These are phyloP conservation scores for Spirogloea muscicola DNA, from an alignment of 139 green algal genomes.

Conservation along the genomic window DNA sequence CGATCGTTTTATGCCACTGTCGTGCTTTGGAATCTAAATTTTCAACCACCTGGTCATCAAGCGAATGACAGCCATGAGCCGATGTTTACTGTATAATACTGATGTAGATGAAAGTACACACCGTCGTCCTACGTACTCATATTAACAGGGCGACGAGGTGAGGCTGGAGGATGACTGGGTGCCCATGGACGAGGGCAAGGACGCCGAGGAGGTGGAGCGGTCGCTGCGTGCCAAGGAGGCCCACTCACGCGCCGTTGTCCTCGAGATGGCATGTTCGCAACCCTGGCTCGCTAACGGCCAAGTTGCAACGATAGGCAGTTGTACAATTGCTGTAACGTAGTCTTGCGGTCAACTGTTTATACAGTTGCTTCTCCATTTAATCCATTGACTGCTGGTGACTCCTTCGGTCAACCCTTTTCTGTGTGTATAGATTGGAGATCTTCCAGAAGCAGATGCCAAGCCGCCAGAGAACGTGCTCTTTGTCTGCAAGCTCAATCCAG, in stretches of 20 bases:
- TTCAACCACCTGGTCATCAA: too few relatives aligned
- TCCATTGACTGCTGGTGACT: too few relatives aligned
- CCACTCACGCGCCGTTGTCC: conserved; percentile 74
- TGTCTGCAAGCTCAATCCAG: conserved; percentile 97
- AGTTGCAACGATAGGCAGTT: too few relatives aligned
- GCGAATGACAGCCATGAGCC: too few relatives aligned
- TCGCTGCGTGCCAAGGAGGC: conserved; percentile 72
- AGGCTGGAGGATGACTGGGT: conserved; percentile 95
- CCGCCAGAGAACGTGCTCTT: conserved; percentile 94
- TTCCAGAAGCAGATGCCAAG: conserved; percentile 86
- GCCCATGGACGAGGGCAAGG: conserved; percentile 62
- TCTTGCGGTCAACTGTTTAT: too few relatives aligned
- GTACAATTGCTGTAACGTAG: too few relatives aligned
- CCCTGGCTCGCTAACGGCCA: too few relatives aligned
- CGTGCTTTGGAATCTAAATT: neutral
- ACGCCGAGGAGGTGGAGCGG: conserved; percentile 77
- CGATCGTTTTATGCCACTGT: neutral
- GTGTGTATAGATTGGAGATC: conserved; percentile 53
- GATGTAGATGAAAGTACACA: neutral
- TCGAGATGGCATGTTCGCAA: conserved; percentile 90
- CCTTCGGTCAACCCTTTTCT: too few relatives aligned
- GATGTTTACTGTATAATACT: too few relatives aligned
- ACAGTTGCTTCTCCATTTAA: too few relatives aligned
- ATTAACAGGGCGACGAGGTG: conserved; percentile 60
- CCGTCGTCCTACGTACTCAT: neutral